phyloP scores from a whole-genome alignment of 768 basidiomycete genomes.

The Stropharia rugosoannulata region DNA sequence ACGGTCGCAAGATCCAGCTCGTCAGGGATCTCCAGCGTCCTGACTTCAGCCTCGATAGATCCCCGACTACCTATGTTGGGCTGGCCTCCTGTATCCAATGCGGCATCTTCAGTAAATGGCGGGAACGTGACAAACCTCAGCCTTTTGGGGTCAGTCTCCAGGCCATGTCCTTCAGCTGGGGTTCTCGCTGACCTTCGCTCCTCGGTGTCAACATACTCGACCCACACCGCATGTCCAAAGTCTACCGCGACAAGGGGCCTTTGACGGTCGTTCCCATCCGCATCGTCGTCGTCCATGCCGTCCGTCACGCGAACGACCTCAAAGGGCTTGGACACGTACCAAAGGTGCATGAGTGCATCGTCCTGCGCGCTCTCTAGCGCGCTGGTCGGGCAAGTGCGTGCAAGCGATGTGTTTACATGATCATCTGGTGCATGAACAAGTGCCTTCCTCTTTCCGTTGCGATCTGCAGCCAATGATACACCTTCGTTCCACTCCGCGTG shows the following conservation, averaged over 20 bases:
- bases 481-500: conserved; percentile 28
- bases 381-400: not conserved
- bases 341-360: conserved; percentile 62
- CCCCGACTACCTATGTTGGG: conserved; percentile 8
- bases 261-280: conserved; percentile 41
- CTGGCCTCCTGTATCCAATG: conserved; percentile 15
- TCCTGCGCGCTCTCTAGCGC: conserved; percentile 27
- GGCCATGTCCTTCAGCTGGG: conserved; percentile 16
- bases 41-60: conserved; percentile 39
- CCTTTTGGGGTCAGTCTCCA: conserved; percentile 42
- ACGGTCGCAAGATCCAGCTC: conserved; percentile 65
- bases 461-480: conserved; percentile 11
- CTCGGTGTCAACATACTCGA: conserved; percentile 47
- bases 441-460: conserved; percentile 11
- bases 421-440: not conserved
- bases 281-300: conserved; percentile 40
- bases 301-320: conserved; percentile 70
- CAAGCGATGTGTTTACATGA: not conserved
- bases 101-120: conserved; percentile 40
- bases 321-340: conserved; percentile 72
- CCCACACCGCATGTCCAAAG: conserved; percentile 87
- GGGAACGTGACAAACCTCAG: conserved; percentile 75
- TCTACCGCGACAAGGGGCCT: conserved; percentile 79
- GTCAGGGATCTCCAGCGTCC: conserved; percentile 61
- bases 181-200: conserved; percentile 18